Evolutionary conservation across 129 eudicot species (phyloP).

Genomic region (Pulicaria dysenterica): DNA sequence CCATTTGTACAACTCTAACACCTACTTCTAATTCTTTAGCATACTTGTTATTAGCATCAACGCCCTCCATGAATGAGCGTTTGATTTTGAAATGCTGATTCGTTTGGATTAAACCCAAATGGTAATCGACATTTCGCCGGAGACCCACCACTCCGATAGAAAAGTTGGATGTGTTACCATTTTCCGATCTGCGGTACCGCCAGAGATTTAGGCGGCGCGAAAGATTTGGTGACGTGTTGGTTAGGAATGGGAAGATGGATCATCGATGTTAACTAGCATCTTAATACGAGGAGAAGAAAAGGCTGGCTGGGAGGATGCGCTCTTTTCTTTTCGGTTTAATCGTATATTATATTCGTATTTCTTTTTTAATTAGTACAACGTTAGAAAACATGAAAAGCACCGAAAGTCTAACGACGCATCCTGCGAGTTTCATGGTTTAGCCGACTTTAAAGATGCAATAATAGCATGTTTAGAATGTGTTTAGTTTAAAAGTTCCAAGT

Average conservation of each 20-base stretch:
- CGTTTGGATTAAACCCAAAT: slow-evolving; percentile 21
- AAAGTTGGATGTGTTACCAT: slow-evolving; percentile 5
- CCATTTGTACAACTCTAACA: slow-evolving; percentile 88
- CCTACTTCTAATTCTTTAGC: slow-evolving; percentile 73
- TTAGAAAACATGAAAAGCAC: too few relatives aligned
- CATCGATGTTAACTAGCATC: neutral
- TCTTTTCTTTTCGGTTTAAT: too few relatives aligned
- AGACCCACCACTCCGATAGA: slow-evolving; percentile 19
- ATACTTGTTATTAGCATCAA: slow-evolving; percentile 38
- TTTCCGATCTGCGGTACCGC: slow-evolving; percentile 9
- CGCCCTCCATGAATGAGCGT: slow-evolving; percentile 26
- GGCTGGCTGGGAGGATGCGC: too few relatives aligned
- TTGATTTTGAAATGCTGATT: slow-evolving; percentile 8
- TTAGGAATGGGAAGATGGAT: neutral
- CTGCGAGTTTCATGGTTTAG: too few relatives aligned
- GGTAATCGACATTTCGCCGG: slow-evolving; percentile 15
- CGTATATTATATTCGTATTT: too few relatives aligned
- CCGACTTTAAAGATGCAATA: too few relatives aligned
- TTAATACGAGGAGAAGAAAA: too few relatives aligned
- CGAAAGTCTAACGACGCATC: too few relatives aligned
- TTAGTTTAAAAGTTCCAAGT: too few relatives aligned
- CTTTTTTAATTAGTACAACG: too few relatives aligned
- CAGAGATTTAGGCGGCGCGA: slow-evolving; percentile 25
- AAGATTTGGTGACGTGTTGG: slow-evolving; percentile 15
- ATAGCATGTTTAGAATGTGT: too few relatives aligned